Percentiles rank a stretch among this genome's conserved stretches.
Conservation (phyloP, 345 rosid species). For the Erucastrum elatum region DNA sequence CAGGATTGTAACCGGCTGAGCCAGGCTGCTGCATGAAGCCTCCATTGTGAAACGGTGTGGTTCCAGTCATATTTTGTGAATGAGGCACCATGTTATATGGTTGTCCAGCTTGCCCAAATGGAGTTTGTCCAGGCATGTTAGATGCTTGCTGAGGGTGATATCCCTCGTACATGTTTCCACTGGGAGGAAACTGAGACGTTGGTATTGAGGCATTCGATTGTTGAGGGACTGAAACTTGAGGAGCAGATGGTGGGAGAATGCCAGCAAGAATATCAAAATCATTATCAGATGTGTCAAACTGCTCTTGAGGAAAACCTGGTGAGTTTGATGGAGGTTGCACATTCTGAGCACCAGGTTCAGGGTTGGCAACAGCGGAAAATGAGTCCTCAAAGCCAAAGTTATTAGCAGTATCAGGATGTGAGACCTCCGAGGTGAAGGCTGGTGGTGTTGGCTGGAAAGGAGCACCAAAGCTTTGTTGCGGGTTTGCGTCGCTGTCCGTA, state of each 20-base stretch:
- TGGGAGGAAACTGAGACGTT: constrained; percentile 45
- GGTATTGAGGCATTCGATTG: constrained; percentile 50
- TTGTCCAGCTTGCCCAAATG: constrained; percentile 45
- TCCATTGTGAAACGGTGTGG: constrained; percentile 40
- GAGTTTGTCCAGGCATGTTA: constrained; percentile 44
- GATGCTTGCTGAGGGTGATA: constrained; percentile 42
- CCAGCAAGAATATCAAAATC: constrained; percentile 87
- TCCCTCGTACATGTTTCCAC: constrained; percentile 41
- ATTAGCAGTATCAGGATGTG: constrained; percentile 40
- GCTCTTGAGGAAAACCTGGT: constrained; percentile 56
- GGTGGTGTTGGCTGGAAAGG: constrained; percentile 45
- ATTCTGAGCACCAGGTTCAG: constrained; percentile 41
- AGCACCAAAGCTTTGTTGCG: constrained; percentile 44
- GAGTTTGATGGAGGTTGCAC: constrained; percentile 48
- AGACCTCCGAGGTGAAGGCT: constrained; percentile 47
- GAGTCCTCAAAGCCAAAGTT: constrained; percentile 55
- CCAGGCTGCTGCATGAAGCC: constrained; percentile 49
- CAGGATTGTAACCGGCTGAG: constrained; percentile 41
- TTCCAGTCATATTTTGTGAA: constrained; percentile 39
- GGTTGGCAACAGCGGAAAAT: constrained; percentile 51
- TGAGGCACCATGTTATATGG: constrained; percentile 42
- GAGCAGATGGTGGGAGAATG: constrained; percentile 82
- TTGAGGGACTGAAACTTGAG: constrained; percentile 43
- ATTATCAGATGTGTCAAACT: constrained; percentile 46
- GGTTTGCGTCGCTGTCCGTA: constrained; percentile 38